Base-by-base conservation (phyloP, 345 rosid species). In the Laguncularia racemosa region DNA sequence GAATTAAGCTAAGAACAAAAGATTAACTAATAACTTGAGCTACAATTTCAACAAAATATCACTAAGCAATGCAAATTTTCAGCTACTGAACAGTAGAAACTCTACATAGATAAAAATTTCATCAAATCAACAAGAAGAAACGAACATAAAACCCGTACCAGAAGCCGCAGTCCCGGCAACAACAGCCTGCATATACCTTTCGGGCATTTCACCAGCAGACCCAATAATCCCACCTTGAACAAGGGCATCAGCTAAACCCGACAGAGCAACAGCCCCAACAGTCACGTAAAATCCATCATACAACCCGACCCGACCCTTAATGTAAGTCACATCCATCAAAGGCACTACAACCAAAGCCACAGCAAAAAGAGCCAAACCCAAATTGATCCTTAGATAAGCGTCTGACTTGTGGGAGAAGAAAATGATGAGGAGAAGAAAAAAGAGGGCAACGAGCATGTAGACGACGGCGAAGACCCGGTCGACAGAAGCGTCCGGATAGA, bases 131-230 rank as follows among this genome's bases (percentile, higher is more conserved):
- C 2, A 4, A 3, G 52, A 56, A 46, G 6, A 38, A 16, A 7
- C 15, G 17, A 21, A 9, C 44, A 18, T 58, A 47, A 17, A 51
- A 44, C 12, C 28, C n/a, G 71, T 72, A 87, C 99, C 99, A 46
- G 97, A 93, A 59, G 84, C 96, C 45, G 92, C 97, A 54, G 99
- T 89, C 61, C 99, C 99, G 58, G 97, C 99, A 60, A 93, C 70
- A 53, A 87, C 67, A 33, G 97, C 96, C 75, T 93, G 99, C 92
- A 84, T 87, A 65, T 89, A 93, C 57, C 99, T 77, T 69, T 61
- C 92, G 20, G 96, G 96, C 84, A 93, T 66, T 77, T 87, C 95
- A 23, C 99, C 99, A 14, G 97, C 97, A 5, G 85, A 77, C 38
- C 99, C 97, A 61, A 89, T 61, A 13, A 93, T 68, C 38, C 99